Evolutionary conservation across 176 grass and related monocot species (phyloP), one percentile per base, ranked within the genome.

Genomic region (bread wheat (Triticum aestivum)): DNA sequence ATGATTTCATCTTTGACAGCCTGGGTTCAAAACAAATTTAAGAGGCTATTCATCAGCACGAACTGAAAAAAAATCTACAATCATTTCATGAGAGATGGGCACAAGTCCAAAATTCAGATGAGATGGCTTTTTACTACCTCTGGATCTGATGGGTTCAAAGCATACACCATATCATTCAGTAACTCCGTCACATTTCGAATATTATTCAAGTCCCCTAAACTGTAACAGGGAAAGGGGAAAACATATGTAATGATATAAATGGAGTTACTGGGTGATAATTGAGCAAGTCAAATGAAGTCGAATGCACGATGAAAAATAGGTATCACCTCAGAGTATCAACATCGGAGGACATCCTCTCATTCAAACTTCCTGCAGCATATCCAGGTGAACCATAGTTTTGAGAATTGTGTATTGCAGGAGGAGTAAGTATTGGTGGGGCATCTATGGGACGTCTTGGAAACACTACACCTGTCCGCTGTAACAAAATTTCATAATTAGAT

Each of bases 161-260:
- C 97, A 91, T 88, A 85, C 84, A 96, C 65, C 97, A 98, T 98
- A 61, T 98, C 93, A 44, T 42, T 89, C 61, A 98, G 77, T 49
- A 98, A 90, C 62, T 96, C 90, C 65, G 86, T 84, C 67, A 91
- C 90, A 87, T 84, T 95, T 69, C 83, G 85, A 83, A 98, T 96
- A 24, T 92, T 91, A 82, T 86, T 89, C 61, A 96, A 90, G 61
- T 96, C 93, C 8, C 86, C 89, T 87, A 96, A 79, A 86, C 97
- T 98, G 87, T 76, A 65, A 75, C 2, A 56, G 52, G 3, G 45
- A 73, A 68, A 65, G 58, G 20, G 18, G 33, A 8, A 7, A 52
- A 79, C 2, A 10, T 11, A 27, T 85, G 71, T 65, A 34, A 81
- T 65, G 52, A 20, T 65, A 13, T 27, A 78, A 62, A 69, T 59